Conservation (phyloP, 2,329 filamentous ascomycete genomes). For the Fusarium sp. region DNA sequence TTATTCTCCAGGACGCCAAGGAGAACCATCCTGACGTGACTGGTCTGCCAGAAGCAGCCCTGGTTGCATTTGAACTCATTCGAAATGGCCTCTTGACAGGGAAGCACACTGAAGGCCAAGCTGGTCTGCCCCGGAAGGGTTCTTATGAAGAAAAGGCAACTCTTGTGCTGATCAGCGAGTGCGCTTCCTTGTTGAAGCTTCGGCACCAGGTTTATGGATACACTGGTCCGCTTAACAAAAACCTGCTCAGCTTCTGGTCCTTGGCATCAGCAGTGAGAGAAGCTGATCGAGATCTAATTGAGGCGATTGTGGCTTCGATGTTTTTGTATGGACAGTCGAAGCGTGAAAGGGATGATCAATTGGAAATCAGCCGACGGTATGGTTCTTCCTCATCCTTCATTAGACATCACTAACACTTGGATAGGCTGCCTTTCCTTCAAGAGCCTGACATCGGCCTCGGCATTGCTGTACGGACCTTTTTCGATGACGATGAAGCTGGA, state of each 20-base stretch:
- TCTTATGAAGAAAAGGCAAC: constrained; percentile 80
- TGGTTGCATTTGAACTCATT: constrained; percentile 88
- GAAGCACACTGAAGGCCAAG: constrained; percentile 68
- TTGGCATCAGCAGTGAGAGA: constrained; percentile 83
- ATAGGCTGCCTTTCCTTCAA: constrained; percentile 73
- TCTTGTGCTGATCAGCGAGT: constrained; percentile 85
- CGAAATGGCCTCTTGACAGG: constrained; percentile 82
- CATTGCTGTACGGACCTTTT: constrained; percentile 83
- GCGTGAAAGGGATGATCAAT: constrained; percentile 73
- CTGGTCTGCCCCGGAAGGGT: constrained; percentile 67
- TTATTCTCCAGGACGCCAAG: constrained; percentile 67
- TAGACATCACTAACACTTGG: constrained; percentile 25
- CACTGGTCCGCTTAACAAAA: constrained; percentile 92
- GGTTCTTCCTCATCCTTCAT: constrained; percentile 37
- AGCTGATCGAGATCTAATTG: constrained; percentile 83
- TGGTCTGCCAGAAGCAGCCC: constrained; percentile 77
- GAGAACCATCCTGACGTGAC: constrained; percentile 58
- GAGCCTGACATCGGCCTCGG: constrained; percentile 81
- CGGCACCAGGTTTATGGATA: constrained; percentile 89
- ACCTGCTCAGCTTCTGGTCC: constrained; percentile 87
- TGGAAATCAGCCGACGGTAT: constrained; percentile 79
- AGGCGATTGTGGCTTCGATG: constrained; percentile 83
- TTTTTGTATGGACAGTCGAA: constrained; percentile 84
- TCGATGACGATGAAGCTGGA: constrained; percentile 75
- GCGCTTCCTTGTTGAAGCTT: constrained; percentile 84